These are phyloP conservation scores for Candida xiaguanensis DNA, from an alignment of 805 yeast species.

Conservation along the genomic window DNA sequence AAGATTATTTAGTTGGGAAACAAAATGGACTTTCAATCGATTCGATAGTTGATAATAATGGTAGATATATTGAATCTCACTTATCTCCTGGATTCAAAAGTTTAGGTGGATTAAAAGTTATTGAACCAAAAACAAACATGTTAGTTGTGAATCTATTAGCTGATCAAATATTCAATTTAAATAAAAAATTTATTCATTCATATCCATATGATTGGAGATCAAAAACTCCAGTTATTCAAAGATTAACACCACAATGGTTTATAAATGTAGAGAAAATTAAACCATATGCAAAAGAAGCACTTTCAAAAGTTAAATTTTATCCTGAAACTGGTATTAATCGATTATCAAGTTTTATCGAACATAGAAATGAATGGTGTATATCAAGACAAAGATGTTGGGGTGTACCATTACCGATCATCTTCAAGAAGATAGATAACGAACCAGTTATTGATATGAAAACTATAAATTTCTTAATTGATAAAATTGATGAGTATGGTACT, in stretches of 20 bases:
- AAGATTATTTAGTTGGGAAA: constrained; percentile 76
- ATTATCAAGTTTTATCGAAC: constrained; percentile 64
- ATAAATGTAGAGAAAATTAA: constrained; percentile 79
- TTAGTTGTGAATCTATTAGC: constrained; percentile 55
- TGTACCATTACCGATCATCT: constrained; percentile 90
- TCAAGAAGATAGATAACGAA: constrained; percentile 52
- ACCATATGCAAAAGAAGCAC: constrained; percentile 52
- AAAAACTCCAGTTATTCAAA: constrained; percentile 87
- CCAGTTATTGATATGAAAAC: constrained; percentile 57
- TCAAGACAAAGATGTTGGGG: constrained; percentile 98
- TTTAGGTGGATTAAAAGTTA: constrained; percentile 42
- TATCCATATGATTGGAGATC: constrained; percentile 98
- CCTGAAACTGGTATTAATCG: constrained; percentile 75
- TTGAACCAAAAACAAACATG: constrained; percentile 21
- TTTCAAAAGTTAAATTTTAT: constrained; percentile 61
- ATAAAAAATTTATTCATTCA: constrained; percentile 63
- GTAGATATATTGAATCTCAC: constrained; percentile 54
- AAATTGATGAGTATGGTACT: constrained; percentile 58
- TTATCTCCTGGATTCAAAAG: constrained; percentile 45
- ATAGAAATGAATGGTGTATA: constrained; percentile 95
- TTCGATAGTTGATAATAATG: constrained; percentile 79
- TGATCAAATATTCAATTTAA: constrained; percentile 46
- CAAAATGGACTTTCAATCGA: constrained; percentile 52
- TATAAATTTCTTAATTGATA: constrained; percentile 52
- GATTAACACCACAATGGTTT: constrained; percentile 98